Conservation (phyloP, 257 asterid species). For the Nicotiana benthamiana region DNA sequence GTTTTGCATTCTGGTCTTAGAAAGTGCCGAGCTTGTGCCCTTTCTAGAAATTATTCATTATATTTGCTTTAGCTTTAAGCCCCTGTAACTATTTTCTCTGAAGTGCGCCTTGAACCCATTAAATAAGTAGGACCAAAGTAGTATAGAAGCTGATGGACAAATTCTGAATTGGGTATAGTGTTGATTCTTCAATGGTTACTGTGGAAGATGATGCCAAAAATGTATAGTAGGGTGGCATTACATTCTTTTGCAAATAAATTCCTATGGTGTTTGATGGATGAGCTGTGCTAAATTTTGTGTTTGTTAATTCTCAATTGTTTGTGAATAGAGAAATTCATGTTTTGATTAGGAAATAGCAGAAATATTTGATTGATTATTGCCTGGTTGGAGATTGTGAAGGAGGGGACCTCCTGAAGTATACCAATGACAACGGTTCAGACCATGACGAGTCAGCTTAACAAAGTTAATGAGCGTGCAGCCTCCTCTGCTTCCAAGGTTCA, state of each 20-base stretch:
- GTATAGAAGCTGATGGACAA: not conserved
- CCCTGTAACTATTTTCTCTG: not conserved
- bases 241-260: not conserved
- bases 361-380: not conserved
- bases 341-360: not conserved
- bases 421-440: slow-evolving; percentile 24
- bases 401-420: slow-evolving; percentile 4
- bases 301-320: not conserved
- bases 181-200: not conserved
- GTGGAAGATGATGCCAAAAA: not conserved
- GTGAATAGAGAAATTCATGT: not conserved
- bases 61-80: too few species aligned
- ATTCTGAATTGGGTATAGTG: not conserved
- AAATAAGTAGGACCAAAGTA: not conserved
- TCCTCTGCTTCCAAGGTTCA: slow-evolving; percentile 20
- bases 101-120: not conserved
- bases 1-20: too few species aligned
- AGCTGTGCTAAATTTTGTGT: not conserved
- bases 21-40: too few species aligned
- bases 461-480: slow-evolving; percentile 22
- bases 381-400: slow-evolving; percentile 10
- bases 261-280: not conserved
- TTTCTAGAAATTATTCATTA: too few species aligned
- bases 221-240: not conserved
- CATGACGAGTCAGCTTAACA: slow-evolving; percentile 23